Percentiles rank a stretch among this genome's conserved stretches.
phyloP scores from a whole-genome alignment of 129 eudicot species.

The Artemisia argyi region DNA sequence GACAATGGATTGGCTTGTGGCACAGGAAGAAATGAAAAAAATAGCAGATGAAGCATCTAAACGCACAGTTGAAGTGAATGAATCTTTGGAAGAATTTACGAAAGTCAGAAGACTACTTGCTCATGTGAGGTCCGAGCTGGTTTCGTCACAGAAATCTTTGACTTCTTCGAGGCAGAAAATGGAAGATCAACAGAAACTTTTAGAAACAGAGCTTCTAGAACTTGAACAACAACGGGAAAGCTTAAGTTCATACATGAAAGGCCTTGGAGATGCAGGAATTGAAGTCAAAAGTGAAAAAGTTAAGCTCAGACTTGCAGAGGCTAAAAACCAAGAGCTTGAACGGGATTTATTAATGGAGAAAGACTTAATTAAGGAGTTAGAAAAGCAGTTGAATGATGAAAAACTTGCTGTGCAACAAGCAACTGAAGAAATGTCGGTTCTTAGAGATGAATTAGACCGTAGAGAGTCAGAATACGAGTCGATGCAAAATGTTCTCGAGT shows the following conservation, averaged over 20 bases:
- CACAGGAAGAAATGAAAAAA: conserved; percentile 61
- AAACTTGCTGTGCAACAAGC: conserved; percentile 56
- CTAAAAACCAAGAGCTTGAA: conserved; percentile 67
- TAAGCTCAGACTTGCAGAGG: conserved; percentile 65
- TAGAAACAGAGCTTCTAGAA: conserved; percentile 56
- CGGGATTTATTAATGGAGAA: conserved; percentile 64
- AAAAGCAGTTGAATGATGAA: conserved; percentile 46
- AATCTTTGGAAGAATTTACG: conserved; percentile 54
- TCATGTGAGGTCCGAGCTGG: conserved; percentile 70
- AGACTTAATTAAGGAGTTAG: conserved; percentile 58
- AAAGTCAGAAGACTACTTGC: conserved; percentile 70
- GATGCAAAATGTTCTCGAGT: conserved; percentile 43
- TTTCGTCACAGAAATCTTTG: conserved; percentile 65
- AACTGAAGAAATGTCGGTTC: conserved; percentile 41
- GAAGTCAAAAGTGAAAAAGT: conserved; percentile 81
- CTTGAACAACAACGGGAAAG: conserved; percentile 51
- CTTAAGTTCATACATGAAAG: conserved; percentile 45
- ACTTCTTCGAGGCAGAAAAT: conserved; percentile 52
- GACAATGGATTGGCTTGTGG: conserved; percentile 72
- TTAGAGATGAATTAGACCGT: conserved; percentile 54
- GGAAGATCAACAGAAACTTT: conserved; percentile 61
- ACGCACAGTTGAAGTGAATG: conserved; percentile 44
- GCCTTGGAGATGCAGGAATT: conserved; percentile 54
- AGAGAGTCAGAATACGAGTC: conserved; percentile 49
- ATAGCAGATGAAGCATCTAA: conserved; percentile 52